Evolutionary conservation across 106 monocot genomes (phyloP), one percentile per base, ranked within the genome.

Genomic region (Acanthochlamys bracteata): DNA sequence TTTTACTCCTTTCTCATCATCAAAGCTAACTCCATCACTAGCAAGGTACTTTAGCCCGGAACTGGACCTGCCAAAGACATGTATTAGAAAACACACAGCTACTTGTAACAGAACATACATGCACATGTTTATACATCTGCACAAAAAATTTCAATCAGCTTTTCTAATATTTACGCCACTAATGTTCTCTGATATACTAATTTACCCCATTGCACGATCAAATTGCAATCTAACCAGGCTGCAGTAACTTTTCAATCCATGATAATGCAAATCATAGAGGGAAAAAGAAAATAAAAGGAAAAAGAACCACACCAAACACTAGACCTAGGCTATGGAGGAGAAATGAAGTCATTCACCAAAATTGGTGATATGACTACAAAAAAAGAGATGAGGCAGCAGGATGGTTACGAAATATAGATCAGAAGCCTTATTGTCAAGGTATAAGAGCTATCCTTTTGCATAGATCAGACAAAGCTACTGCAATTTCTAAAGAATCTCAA

Each of bases 11-110:
- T 74, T 71, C 63, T 82, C 84, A 65, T 74, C 84, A 82, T 95
- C 95, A 77, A 95, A 74, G 61, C 90, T 87, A 20, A 51, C 19
- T 20, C 73, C 74, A 61, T 90, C 90, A 64, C 65, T 70, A 42
- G 17, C 61, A 59, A 74, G 52, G n/a, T 69, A 75, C 63, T 84
- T 92, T 52, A 65, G 24, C 23, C 80, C 74, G 69, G 75, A 66
- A 74, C 59, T 53, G 39, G 82, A 84, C 73, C 88, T 88, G 42
- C 24, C 78, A 43, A 59, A 55, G 21, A 41, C 25, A 14, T 39
- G 19, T 41, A 10, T 63, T 42, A 42, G 12, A 42, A 42, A 19
- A 1, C 41, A 17, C 21, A 19, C 41, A 7, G 4, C 41, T 41
- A 41, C 17, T 61, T 27, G 39, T 10, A 39, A 33, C 17, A 27